Conservation (phyloP, 257 asterid species). For the Primulina eburnea region DNA sequence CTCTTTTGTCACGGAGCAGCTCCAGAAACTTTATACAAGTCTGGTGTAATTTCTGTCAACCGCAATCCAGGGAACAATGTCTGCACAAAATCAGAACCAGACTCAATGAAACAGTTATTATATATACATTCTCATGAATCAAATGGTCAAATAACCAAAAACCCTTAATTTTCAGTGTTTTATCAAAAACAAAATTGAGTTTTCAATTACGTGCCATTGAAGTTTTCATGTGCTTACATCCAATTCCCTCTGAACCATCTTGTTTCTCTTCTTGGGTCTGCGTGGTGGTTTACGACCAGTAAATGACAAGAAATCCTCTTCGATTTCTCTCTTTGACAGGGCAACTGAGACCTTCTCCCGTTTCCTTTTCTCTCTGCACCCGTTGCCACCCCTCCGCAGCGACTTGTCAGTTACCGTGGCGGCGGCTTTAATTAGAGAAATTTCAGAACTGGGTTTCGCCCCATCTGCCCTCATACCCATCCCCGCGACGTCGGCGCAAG, state of each 20-base stretch:
- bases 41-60: constrained; percentile 68
- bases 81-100: constrained; percentile 30
- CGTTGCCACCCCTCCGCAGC: constrained; percentile 33
- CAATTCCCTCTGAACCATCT: constrained; percentile 56
- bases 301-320: constrained; percentile 69
- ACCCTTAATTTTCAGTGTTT: neutral
- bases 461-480: constrained; percentile 36
- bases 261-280: constrained; percentile 74
- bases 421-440: constrained; percentile 28
- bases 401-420: constrained; percentile 28
- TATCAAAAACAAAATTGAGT: neutral
- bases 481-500: constrained; percentile 20
- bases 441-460: constrained; percentile 31
- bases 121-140: neutral
- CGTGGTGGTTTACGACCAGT: constrained; percentile 73
- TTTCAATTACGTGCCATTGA: neutral
- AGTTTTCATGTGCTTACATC: constrained; percentile 47
- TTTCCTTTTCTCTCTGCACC: constrained; percentile 39
- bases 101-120: constrained; percentile 26
- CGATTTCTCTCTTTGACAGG: constrained; percentile 63
- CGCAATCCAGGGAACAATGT: constrained; percentile 65
- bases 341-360: constrained; percentile 60
- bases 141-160: neutral
- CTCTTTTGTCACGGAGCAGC: constrained; percentile 32
- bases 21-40: constrained; percentile 66